These are phyloP conservation scores for Sequoiadendron giganteum DNA, from an alignment of 75 land plant species.

Conservation along the genomic window DNA sequence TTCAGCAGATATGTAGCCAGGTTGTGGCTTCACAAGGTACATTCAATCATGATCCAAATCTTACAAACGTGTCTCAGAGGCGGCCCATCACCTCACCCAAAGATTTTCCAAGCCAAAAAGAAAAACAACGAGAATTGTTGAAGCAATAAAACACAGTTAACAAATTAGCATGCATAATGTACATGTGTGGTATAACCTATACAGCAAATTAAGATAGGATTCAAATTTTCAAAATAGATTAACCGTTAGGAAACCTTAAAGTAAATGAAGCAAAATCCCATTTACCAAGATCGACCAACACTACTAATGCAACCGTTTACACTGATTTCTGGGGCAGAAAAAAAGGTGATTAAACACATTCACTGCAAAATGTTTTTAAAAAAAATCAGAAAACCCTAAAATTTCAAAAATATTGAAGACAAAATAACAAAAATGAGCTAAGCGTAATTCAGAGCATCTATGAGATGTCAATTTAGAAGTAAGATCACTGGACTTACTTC, in stretches of 20 bases:
- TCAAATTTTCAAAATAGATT: background rate
- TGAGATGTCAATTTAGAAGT: background rate
- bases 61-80: background rate
- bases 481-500: background rate
- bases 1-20: background rate
- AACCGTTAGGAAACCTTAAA: background rate
- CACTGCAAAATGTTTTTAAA: background rate
- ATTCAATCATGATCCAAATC: background rate
- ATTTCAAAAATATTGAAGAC: background rate
- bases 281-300: background rate
- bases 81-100: background rate
- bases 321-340: background rate
- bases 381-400: background rate
- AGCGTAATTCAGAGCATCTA: background rate
- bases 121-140: background rate
- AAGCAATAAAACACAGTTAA: no score
- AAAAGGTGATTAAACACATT: background rate
- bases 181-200: background rate
- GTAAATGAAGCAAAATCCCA: background rate
- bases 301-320: background rate
- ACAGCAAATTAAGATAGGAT: background rate
- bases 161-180: background rate
- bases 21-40: background rate
- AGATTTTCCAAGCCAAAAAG: background rate
- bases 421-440: background rate